phyloP scores from a whole-genome alignment of 2,329 filamentous ascomycete genomes.

The Fusarium albosuccineum region DNA sequence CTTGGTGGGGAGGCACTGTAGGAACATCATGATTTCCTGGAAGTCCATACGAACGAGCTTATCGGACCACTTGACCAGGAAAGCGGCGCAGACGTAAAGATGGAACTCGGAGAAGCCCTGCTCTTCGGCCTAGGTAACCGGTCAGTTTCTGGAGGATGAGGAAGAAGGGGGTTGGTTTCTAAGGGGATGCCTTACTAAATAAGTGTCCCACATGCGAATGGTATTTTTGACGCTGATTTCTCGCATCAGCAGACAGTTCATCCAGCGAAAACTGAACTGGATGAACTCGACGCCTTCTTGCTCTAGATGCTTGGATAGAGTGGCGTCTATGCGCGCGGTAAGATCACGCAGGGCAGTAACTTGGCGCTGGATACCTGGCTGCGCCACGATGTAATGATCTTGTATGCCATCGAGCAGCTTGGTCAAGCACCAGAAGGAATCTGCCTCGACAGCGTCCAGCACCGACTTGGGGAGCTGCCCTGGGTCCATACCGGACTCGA shows the following conservation, averaged over 20 bases:
- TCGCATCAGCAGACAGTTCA: constrained; percentile 98
- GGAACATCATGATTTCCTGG: constrained; percentile 98
- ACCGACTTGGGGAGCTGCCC: constrained; percentile 92
- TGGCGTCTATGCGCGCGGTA: constrained; percentile 88
- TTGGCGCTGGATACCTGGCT: constrained; percentile 95
- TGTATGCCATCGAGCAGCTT: constrained; percentile 99
- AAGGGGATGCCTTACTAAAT: constrained; percentile 75
- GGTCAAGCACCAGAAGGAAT: constrained; percentile 98
- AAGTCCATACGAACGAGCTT: constrained; percentile 98
- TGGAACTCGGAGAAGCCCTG: constrained; percentile 99
- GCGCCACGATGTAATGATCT: constrained; percentile 98
- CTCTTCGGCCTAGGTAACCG: constrained; percentile 83
- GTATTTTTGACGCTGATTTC: constrained; percentile 97
- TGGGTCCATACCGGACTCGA: constrained; percentile 96
- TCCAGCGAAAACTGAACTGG: constrained; percentile 99
- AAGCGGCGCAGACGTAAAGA: constrained; percentile 97
- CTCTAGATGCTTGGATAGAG: constrained; percentile 88
- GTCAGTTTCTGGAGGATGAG: background rate
- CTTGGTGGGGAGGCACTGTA: constrained; percentile 92
- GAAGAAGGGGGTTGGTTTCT: background rate
- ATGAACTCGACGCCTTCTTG: constrained; percentile 96
- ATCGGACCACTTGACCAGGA: constrained; percentile 98
- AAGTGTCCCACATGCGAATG: constrained; percentile 99
- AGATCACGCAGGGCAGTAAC: constrained; percentile 90
- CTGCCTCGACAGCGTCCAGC: constrained; percentile 95